Percentiles rank a stretch among this genome's conserved stretches.
These are phyloP conservation scores for Entophlyctis luteolus DNA, from an alignment of 192 early-diverging fungal species.

Conservation along the genomic window DNA sequence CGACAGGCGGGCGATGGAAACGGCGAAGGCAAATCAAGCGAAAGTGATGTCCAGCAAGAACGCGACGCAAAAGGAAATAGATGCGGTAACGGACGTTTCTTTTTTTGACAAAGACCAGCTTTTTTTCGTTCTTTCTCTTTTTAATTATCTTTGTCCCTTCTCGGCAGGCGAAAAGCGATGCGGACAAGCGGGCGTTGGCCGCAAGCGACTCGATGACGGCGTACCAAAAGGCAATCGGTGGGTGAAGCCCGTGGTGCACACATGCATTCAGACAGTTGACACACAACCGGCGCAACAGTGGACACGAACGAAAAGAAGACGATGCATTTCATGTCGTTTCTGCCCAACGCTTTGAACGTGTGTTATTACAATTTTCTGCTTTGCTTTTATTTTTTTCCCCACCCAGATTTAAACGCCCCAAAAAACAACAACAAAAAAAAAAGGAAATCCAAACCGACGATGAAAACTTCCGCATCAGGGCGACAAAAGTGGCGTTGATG, in stretches of 20 bases:
- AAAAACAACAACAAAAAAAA: too few species aligned
- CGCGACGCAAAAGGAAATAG: slow-evolving; percentile 35
- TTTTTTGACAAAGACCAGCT: neutral
- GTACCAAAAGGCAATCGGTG: slow-evolving; percentile 40
- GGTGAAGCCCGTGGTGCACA: neutral
- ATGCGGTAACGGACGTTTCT: slow-evolving; percentile 10
- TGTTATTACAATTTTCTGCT: too few species aligned
- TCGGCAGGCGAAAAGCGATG: slow-evolving; percentile 26
- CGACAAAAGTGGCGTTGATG: slow-evolving; percentile 25
- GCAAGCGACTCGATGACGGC: slow-evolving; percentile 31
- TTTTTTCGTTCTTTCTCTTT: neutral
- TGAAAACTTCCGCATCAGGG: slow-evolving; percentile 31
- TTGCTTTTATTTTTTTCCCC: neutral
- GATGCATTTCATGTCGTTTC: slow-evolving; percentile 22
- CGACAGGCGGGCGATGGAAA: slow-evolving; percentile 38
- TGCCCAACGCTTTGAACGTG: slow-evolving; percentile 41
- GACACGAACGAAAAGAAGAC: slow-evolving; percentile 42
- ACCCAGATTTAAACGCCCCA: too few species aligned
- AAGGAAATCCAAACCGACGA: neutral
- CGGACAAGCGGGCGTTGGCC: slow-evolving; percentile 39
- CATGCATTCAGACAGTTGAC: neutral
- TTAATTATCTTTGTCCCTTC: too few species aligned
- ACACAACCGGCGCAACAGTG: slow-evolving; percentile 12
- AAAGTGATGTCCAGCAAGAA: slow-evolving; percentile 34
- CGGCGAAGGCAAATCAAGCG: slow-evolving; percentile 27